A percentile compares a stretch with the other conserved stretches of the same genome.
Evolutionary conservation across 202 grass and related monocot species (phyloP).

Genomic region (Cymbopogon flexuosus): DNA sequence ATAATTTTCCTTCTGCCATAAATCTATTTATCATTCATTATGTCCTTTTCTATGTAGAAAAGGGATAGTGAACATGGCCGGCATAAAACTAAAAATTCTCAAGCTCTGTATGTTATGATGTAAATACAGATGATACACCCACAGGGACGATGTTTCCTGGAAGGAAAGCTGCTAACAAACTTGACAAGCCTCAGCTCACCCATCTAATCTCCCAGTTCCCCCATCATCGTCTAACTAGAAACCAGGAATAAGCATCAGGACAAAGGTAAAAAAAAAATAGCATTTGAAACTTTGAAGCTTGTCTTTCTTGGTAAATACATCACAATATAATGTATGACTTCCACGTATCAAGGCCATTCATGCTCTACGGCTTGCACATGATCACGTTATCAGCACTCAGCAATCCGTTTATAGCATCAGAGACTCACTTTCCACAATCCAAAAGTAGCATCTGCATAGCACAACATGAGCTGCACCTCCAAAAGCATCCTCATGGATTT

Average conservation of each 20-base stretch:
- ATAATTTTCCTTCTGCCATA: background rate
- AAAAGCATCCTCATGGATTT: slow-evolving; percentile 30
- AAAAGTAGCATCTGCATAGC: slow-evolving; percentile 20
- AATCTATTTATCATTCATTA: background rate
- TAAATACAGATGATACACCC: slow-evolving; percentile 1
- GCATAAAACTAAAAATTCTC: background rate
- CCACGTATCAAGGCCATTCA: slow-evolving; percentile 38
- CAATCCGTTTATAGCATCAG: slow-evolving; percentile 31
- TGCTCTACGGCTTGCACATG: slow-evolving; percentile 20
- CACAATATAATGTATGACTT: background rate
- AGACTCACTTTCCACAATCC: slow-evolving; percentile 20
- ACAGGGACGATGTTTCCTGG: background rate
- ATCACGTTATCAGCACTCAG: slow-evolving; percentile 8
- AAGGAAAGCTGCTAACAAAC: background rate
- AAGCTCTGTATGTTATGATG: background rate
- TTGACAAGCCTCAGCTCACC: background rate
- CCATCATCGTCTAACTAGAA: background rate
- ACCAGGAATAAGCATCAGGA: background rate
- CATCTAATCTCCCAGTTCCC: background rate
- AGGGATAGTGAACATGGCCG: background rate
- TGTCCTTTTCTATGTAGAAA: background rate
- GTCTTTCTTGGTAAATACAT: background rate
- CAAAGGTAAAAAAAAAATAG: background rate
- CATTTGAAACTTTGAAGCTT: background rate
- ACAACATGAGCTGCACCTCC: slow-evolving; percentile 23